These are phyloP conservation scores for Solanum chacoense DNA, from an alignment of 305 asterid species.

Conservation along the genomic window DNA sequence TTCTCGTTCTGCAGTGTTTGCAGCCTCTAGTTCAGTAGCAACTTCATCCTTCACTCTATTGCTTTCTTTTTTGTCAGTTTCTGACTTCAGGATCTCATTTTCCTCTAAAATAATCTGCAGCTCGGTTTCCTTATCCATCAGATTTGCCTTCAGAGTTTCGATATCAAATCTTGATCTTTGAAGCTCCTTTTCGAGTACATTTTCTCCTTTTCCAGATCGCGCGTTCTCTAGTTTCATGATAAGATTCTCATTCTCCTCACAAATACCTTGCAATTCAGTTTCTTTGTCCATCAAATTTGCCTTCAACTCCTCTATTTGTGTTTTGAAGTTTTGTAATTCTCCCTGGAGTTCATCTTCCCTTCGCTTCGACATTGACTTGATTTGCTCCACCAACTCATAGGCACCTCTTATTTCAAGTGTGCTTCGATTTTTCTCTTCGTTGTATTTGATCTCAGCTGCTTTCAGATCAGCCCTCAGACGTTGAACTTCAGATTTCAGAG, in stretches of 20 bases:
- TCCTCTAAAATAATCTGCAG: constrained; percentile 18
- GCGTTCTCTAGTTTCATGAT: constrained; percentile 28
- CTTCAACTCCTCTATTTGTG: constrained; percentile 19
- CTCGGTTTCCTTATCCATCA: constrained; percentile 38
- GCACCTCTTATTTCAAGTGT: constrained; percentile 26
- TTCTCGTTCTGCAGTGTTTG: constrained; percentile 38
- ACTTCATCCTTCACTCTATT: constrained; percentile 9
- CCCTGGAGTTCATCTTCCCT: constrained; percentile 36
- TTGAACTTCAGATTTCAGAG: constrained; percentile 32
- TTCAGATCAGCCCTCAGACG: constrained; percentile 29
- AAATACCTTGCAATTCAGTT: constrained; percentile 41
- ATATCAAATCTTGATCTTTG: constrained; percentile 14
- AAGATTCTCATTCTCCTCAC: constrained; percentile 49
- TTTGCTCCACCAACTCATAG: constrained; percentile 30
- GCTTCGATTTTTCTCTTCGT: constrained; percentile 29
- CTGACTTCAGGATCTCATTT: constrained; percentile 22
- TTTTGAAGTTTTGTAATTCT: constrained; percentile 4
- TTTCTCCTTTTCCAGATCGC: constrained; percentile 22
- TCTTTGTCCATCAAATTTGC: constrained; percentile 59
- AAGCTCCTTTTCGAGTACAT: constrained; percentile 34
- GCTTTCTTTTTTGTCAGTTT: constrained; percentile 11
- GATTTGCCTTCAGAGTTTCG: constrained; percentile 20
- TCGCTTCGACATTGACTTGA: constrained; percentile 27
- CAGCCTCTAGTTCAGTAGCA: constrained; percentile 19
- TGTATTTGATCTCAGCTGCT: constrained; percentile 27